These are phyloP conservation scores for Botrytis aclada DNA, from an alignment of 2,329 filamentous ascomycete species.

Conservation along the genomic window DNA sequence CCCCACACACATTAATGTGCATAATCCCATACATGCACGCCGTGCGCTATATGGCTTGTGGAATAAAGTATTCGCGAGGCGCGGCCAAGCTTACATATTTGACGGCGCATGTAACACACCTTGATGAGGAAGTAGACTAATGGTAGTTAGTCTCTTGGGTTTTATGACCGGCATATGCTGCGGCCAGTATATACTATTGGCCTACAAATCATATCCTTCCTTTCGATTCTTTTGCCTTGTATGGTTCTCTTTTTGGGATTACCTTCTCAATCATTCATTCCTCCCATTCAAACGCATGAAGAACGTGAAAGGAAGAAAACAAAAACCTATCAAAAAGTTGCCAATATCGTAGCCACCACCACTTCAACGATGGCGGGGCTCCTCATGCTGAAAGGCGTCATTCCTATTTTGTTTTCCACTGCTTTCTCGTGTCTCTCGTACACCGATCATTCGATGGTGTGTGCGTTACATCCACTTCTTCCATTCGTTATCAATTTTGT, in stretches of 20 bases:
- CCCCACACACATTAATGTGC: slow-evolving; percentile 6
- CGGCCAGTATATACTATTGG: neutral
- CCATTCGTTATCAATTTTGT: slow-evolving; percentile 15
- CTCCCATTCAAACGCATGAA: neutral
- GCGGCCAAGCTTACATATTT: slow-evolving; percentile 11
- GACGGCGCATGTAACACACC: slow-evolving; percentile 12
- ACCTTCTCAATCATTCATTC: neutral
- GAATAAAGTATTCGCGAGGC: slow-evolving; percentile 15
- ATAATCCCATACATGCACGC: slow-evolving; percentile 5
- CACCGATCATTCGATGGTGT: slow-evolving; percentile 6
- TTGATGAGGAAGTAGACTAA: neutral
- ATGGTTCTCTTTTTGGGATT: neutral
- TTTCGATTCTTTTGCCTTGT: neutral
- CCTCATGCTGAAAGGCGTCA: slow-evolving; percentile 19
- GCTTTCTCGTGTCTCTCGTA: slow-evolving; percentile 6
- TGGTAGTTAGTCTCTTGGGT: neutral
- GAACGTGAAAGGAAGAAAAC: neutral
- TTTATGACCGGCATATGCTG: slow-evolving; percentile 16
- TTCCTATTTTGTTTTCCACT: slow-evolving; percentile 10
- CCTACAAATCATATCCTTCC: neutral
- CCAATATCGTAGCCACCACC: neutral
- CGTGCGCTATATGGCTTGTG: neutral
- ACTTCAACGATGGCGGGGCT: slow-evolving; percentile 9
- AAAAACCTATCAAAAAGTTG: neutral
- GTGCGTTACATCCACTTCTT: slow-evolving; percentile 11